phyloP scores from a whole-genome alignment of 1,284 basidiomycete species.

The Leccinum pseudoinsigne region DNA sequence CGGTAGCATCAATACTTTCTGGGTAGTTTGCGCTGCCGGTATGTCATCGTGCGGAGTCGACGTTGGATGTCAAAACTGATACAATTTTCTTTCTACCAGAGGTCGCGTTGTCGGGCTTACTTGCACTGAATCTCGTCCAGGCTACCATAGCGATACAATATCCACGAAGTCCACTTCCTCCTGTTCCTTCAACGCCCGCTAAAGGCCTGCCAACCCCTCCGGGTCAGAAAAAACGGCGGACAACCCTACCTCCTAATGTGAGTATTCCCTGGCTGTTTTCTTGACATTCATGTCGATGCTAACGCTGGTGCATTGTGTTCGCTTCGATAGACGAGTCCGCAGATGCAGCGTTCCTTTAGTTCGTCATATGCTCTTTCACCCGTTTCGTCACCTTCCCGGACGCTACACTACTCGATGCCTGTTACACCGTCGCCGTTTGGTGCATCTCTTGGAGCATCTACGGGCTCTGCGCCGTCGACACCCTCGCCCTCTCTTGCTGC shows the following conservation, averaged over 20 bases:
- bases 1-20: slow-evolving; percentile 14
- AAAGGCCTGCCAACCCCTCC: slow-evolving; percentile 39
- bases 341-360: slow-evolving; percentile 54
- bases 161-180: slow-evolving; percentile 45
- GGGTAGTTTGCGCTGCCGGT: slow-evolving; percentile 25
- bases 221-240: slow-evolving; percentile 38
- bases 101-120: slow-evolving; percentile 39
- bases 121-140: slow-evolving; percentile 53
- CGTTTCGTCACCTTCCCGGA: slow-evolving; percentile 50
- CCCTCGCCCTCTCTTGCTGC: slow-evolving; percentile 39
- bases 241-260: slow-evolving; percentile 48
- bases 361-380: slow-evolving; percentile 51
- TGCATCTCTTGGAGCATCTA: slow-evolving; percentile 33
- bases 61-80: background rate
- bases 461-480: slow-evolving; percentile 38
- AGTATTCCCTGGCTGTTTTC: slow-evolving; percentile 20
- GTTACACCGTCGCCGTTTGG: slow-evolving; percentile 40
- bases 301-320: background rate
- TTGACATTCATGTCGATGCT: background rate
- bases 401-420: slow-evolving; percentile 40
- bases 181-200: slow-evolving; percentile 37
- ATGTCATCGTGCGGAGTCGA: slow-evolving; percentile 1
- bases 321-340: slow-evolving; percentile 46
- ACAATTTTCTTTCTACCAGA: slow-evolving; percentile 36
- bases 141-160: slow-evolving; percentile 52